Evolutionary conservation across 805 yeast genomes (phyloP), one percentile per base, ranked within the genome.

Genomic region (Candida sonorensis): DNA sequence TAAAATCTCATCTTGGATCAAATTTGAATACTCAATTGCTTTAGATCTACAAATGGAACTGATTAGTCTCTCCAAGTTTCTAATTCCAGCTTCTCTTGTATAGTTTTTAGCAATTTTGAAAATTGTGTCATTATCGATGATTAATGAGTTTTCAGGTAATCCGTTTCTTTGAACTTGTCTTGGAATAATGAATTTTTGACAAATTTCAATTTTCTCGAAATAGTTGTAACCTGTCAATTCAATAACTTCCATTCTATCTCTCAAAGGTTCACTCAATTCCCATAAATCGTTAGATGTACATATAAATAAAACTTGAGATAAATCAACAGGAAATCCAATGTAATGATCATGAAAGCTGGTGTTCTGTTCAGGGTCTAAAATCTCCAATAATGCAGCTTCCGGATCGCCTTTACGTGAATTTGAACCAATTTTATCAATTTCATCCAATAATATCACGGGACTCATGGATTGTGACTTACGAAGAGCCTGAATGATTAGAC

Each of bases 291-390:
- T 86, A 9, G 95, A 90, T 1, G 96, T 86, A 46, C 95, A 88
- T 32, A 86, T 71, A 48, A 86, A 86, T 14, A 84, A 60, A 10
- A 83, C 81, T 44, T 82, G 83, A 5, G 94, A 81, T 42, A 86
- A 60, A 51, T 86, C 95, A 14, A 86, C 67, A 0, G 95, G 94
- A 59, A 86, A 81, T 5, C 92, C 92, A 33, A 86, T 57, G 53
- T 82, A 86, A 53, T 84, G 94, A 57, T 86, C 96, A 23, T 71
- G 72, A 57, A 85, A 86, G 20, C 73, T 64, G 22, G 63, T 57
- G 55, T 86, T 86, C 51, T 86, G 95, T 53, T 86, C 95, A 0
- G 96, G 95, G 49, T 86, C 96, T 38, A 86, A 66, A 1, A 86
- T 88, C 55, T 86, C 96, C 38, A 86, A 65, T 45, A 86, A 64